A percentile compares a stretch with the other conserved stretches of the same genome.
Evolutionary conservation across 1,284 basidiomycete species (phyloP).

Genomic region (Taiwanofungus camphoratus): DNA sequence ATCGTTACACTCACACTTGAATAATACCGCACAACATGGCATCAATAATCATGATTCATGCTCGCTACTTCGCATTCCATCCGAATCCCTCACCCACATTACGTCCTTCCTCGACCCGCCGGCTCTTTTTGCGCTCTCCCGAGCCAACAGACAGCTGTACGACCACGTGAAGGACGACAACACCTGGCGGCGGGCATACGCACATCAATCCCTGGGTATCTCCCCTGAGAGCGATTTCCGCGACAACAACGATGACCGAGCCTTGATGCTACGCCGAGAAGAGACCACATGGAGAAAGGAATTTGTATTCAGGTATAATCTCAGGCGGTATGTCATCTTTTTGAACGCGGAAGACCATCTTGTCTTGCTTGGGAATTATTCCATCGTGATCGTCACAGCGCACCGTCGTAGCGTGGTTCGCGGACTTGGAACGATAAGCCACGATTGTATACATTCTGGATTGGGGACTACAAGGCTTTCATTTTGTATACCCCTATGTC

Average conservation of each 20-base stretch:
- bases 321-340: slow-evolving; percentile 42
- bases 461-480: too few species aligned
- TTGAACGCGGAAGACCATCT: slow-evolving; percentile 3
- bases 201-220: slow-evolving; percentile 63
- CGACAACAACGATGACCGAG: slow-evolving; percentile 19
- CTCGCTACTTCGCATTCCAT: slow-evolving; percentile 51
- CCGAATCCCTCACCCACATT: slow-evolving; percentile 74
- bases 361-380: background rate
- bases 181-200: slow-evolving; percentile 81
- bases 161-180: slow-evolving; percentile 73
- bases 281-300: slow-evolving; percentile 66
- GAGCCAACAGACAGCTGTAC: slow-evolving; percentile 51
- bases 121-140: slow-evolving; percentile 53
- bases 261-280: slow-evolving; percentile 49
- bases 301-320: slow-evolving; percentile 49
- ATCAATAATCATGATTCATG: slow-evolving; percentile 17
- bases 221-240: slow-evolving; percentile 52
- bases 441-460: too few species aligned
- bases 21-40: slow-evolving; percentile 48
- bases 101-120: slow-evolving; percentile 71
- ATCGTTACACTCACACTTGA: slow-evolving; percentile 15
- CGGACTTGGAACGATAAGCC: background rate
- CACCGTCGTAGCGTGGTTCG: background rate
- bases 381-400: background rate
- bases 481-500: too few species aligned